phyloP scores from a whole-genome alignment of 768 basidiomycete species.

The Kwoniella sp. region DNA sequence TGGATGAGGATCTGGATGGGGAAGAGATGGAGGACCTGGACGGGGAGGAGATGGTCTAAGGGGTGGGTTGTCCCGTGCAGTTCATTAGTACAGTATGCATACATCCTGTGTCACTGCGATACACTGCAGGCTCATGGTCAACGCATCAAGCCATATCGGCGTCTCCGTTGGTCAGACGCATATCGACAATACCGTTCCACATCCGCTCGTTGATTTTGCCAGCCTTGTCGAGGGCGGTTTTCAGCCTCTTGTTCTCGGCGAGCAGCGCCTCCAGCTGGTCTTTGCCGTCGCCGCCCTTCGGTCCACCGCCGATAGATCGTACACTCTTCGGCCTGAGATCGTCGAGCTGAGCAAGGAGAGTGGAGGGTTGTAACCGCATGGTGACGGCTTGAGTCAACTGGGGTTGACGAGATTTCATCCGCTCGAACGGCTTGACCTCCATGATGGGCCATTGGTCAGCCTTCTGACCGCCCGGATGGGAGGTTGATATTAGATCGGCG shows the following conservation, averaged over 20 bases:
- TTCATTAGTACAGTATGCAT: not conserved
- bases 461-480: constrained; percentile 1
- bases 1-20: constrained; percentile 56
- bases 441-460: constrained; percentile 43
- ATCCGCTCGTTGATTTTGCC: constrained; percentile 89
- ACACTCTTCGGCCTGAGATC: constrained; percentile 1
- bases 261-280: constrained; percentile 61
- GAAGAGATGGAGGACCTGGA: constrained; percentile 36
- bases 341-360: constrained; percentile 2
- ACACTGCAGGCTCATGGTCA: too few relatives aligned
- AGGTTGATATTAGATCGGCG: constrained; percentile 62
- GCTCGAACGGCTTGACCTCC: constrained; percentile 46
- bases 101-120: not conserved
- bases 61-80: not conserved
- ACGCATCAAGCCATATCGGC: not conserved
- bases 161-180: constrained; percentile 18
- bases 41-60: constrained; percentile 6
- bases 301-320: not conserved
- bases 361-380: constrained; percentile 27
- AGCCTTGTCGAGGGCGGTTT: constrained; percentile 70
- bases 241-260: constrained; percentile 63
- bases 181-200: constrained; percentile 80
- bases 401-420: constrained; percentile 44
- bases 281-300: not conserved
- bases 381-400: constrained; percentile 36